Base-by-base conservation (phyloP, 805 yeast genomes). In the Kuraishia hungarica region DNA sequence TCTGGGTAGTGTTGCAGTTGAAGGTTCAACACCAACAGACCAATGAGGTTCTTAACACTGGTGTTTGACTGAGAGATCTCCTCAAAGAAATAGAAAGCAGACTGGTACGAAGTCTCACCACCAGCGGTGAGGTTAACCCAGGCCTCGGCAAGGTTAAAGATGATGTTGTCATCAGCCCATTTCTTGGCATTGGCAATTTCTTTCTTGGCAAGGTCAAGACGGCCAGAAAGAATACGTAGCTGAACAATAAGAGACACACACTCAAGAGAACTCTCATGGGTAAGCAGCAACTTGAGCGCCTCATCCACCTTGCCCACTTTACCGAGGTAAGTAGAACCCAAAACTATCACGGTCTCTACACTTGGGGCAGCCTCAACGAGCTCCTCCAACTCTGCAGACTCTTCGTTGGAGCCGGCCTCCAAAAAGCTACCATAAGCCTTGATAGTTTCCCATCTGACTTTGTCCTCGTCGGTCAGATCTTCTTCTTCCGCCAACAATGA, bases 1-100 rank as follows among this genome's bases (percentile, higher is more conserved):
- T 93, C 97, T 1, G 92, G 93, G 55, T 82, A 74, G 64, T 92
- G 87, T 53, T 84, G 82, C 67, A 90, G 79, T 72, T 89, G 90
- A 62, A 92, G 71, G 58, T 92, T 90, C 57, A 91, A 76, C 11
- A 84, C 86, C 50, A 90, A 78, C 64, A 90, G 81, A 47, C 87
- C 84, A 39, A 81, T 63, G 61, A 87, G 77, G 19, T 80, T 72
- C 61, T 80, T 79, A 20, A 64, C 50, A 26, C 77, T 69, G 39
- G 72, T 67, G 51, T 77, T 74, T 39, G 81, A 78, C 57, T 87
- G 83, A 49, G 90, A 76, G 56, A 87, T 74, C 71, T 93, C 99
- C 69, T 93, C 97, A 67, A 78, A 87, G 65, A 86, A 84, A 66
- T 84, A 87, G 68, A 78, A 78, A 21, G 75, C 68, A 11, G 78